Base-by-base conservation (phyloP, 495 filamentous ascomycete genomes). In the Physcia stellaris region DNA sequence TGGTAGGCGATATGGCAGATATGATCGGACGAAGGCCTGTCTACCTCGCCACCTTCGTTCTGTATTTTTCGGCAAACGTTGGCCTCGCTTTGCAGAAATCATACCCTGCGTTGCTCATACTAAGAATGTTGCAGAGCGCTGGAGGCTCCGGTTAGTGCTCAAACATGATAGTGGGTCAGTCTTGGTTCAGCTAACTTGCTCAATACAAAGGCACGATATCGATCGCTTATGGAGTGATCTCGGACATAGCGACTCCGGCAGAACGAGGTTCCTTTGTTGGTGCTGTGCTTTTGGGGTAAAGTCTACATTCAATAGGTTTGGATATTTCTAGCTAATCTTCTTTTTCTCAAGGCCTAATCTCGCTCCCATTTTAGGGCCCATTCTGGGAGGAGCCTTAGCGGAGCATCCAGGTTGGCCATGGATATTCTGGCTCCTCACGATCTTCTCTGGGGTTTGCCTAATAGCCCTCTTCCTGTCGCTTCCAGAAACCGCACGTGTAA, bases 401-500 rank as follows among this genome's bases (percentile, higher is more conserved):
- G 72, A 34, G 55, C 78, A 2, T 26, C 28, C 24, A 11, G 80
- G 78, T 0, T 86, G 83, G 83, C 53, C 68, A 18, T 65, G 70
- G 16, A 78, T 83, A 26, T 90, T 87, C 51, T 86, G 80, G 80
- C 79, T 86, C 46, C 62, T 82, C 6, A 61, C 66, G 24, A 77
- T 83, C 29, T 43, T 71, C 19, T 59, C 67, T 6, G 64, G 54
- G 0, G 52, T 56, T 1, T 59, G 56, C 30, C 52, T 61, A 24
- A 6, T 58, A 6, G 41, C 49, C 1, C 39, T 67, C 6, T n/a
- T 48, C 0, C 34, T 62, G 0, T 52, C 57, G 40, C 54, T 67
- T 19, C 65, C 65, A 0, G 64, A 69, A 39, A 69, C 65, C 1
- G 52, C 52, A 20, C 56, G 66, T 2, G 43, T 35, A 1, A 48